These are phyloP conservation scores for Backusella macrospora DNA, from an alignment of 192 early-diverging fungal genomes.

Conservation along the genomic window DNA sequence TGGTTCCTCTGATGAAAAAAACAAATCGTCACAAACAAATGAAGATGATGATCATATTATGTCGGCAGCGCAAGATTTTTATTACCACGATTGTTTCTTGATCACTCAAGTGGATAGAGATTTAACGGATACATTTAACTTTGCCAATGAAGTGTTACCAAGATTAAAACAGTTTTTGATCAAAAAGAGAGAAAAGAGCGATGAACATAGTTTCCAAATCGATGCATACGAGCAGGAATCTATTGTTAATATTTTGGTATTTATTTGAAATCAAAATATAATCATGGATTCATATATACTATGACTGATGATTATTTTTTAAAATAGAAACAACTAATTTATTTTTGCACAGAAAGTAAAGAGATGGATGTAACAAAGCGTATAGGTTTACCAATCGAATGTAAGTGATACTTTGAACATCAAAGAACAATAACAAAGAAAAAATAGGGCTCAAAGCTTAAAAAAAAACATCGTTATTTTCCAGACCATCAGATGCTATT, in stretches of 20 bases:
- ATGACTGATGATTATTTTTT: background rate
- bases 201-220: constrained; percentile 18
- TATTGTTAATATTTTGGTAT: constrained; percentile 28
- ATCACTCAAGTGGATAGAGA: constrained; percentile 11
- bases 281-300: background rate
- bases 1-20: background rate
- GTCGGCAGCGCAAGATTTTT: constrained; percentile 27
- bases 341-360: constrained; percentile 26
- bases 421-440: background rate
- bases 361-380: constrained; percentile 22
- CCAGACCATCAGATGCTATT: constrained; percentile 29
- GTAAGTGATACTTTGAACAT: constrained; percentile 11
- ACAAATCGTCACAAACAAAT: background rate
- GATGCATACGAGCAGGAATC: constrained; percentile 13
- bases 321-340: constrained; percentile 15
- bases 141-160: constrained; percentile 28
- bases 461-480: too few relatives aligned
- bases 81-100: constrained; percentile 31
- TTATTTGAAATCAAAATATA: background rate
- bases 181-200: background rate
- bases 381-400: constrained; percentile 22
- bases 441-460: background rate
- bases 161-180: constrained; percentile 24
- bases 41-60: background rate
- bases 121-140: constrained; percentile 20